Conservation (phyloP, 2,329 filamentous ascomycete genomes). For the Aspergillus persii region DNA sequence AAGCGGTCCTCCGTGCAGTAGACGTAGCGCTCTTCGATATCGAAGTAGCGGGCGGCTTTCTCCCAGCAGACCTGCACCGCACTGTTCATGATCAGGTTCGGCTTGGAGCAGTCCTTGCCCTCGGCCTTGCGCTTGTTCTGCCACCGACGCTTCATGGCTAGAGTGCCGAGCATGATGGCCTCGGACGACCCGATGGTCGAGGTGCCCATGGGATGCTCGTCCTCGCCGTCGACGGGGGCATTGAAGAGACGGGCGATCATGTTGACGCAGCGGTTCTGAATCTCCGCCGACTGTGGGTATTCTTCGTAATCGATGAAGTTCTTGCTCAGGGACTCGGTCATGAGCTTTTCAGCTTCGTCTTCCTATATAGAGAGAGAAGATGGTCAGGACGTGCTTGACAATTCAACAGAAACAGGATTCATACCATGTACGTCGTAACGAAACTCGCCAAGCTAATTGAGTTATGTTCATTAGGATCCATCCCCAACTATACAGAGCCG, state of each 20-base stretch:
- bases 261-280: slow-evolving; percentile 87
- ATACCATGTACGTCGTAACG: slow-evolving; percentile 93
- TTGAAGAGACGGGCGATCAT: slow-evolving; percentile 92
- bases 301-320: slow-evolving; percentile 94
- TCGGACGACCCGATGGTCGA: slow-evolving; percentile 88
- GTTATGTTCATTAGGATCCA: background rate
- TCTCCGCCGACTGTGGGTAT: slow-evolving; percentile 76
- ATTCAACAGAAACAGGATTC: background rate
- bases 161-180: slow-evolving; percentile 50
- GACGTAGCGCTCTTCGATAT: slow-evolving; percentile 83
- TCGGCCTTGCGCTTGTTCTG: slow-evolving; percentile 78
- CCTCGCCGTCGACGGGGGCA: slow-evolving; percentile 58
- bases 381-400: slow-evolving; percentile 10
- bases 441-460: slow-evolving; percentile 75
- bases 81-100: slow-evolving; percentile 94
- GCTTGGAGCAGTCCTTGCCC: slow-evolving; percentile 74
- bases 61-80: slow-evolving; percentile 98
- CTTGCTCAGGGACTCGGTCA: slow-evolving; percentile 87
- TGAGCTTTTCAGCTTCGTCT: slow-evolving; percentile 92
- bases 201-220: slow-evolving; percentile 72
- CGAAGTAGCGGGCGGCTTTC: slow-evolving; percentile 85
- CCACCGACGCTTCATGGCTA: slow-evolving; percentile 97
- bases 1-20: slow-evolving; percentile 62
- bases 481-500: background rate
- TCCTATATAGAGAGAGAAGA: slow-evolving; percentile 57